Conservation (phyloP, 305 asterid species). For the Fraxinus velutina region DNA sequence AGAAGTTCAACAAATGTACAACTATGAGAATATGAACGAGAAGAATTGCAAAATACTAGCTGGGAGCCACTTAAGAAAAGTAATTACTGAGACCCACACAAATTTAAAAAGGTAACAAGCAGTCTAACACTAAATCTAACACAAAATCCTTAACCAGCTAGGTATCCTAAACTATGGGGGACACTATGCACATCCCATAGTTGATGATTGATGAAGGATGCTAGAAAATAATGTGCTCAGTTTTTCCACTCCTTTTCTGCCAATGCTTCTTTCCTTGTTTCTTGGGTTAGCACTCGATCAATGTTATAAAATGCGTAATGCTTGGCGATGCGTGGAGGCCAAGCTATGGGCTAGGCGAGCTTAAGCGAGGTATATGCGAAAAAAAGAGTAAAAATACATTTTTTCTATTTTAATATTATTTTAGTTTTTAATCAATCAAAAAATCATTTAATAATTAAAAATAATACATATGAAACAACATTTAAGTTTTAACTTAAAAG, state of each 20-base stretch:
- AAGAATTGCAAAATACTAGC: not conserved
- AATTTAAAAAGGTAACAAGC: not conserved
- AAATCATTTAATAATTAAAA: not conserved
- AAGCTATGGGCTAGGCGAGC: not conserved
- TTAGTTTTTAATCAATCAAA: not conserved
- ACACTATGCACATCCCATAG: not conserved
- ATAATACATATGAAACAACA: not conserved
- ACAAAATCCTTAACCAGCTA: not conserved
- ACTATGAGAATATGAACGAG: not conserved
- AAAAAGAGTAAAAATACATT: not conserved
- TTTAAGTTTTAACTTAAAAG: not conserved
- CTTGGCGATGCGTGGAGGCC: not conserved
- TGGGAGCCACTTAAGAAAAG: not conserved
- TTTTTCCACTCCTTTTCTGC: not conserved
- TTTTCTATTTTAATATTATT: too few species aligned
- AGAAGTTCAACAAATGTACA: not conserved
- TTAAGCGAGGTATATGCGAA: not conserved
- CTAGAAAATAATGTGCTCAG: not conserved
- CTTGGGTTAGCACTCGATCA: not conserved
- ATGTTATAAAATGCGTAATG: not conserved
- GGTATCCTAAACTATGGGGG: not conserved
- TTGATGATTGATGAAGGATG: conserved; percentile 4
- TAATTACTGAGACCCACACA: conserved; percentile 12
- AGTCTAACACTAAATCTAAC: conserved; percentile 4
- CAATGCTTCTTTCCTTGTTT: not conserved